These are phyloP conservation scores for Rhizoclosmatium globosum DNA, from an alignment of 192 early-diverging fungal genomes.

Conservation along the genomic window DNA sequence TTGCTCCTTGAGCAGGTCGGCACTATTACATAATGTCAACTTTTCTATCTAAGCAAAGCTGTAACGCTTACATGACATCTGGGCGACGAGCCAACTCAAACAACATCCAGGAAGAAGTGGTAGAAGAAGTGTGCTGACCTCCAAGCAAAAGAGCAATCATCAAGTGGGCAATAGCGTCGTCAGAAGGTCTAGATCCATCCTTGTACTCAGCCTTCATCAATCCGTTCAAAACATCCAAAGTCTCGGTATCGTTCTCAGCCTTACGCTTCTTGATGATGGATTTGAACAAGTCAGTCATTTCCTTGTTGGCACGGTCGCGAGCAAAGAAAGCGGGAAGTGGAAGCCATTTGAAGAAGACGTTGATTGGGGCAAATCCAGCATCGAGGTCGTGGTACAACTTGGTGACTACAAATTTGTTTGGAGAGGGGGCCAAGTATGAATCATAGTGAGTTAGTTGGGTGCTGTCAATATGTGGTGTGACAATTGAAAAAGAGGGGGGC, in stretches of 20 bases:
- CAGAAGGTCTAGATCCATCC: conserved; percentile 81
- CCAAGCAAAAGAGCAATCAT: conserved; percentile 98
- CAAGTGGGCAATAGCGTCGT: conserved; percentile 89
- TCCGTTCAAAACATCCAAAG: conserved; percentile 76
- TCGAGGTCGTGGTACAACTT: conserved; percentile 95
- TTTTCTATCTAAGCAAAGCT: too few species aligned
- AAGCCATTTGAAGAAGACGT: conserved; percentile 92
- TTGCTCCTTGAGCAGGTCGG: conserved; percentile 78
- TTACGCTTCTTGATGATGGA: conserved; percentile 84
- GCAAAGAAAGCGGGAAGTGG: conserved; percentile 87
- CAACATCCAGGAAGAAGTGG: conserved; percentile 91
- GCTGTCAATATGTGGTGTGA: too few species aligned
- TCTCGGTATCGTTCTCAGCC: conserved; percentile 47
- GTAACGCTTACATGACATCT: conserved; percentile 60
- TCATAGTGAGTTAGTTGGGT: too few species aligned
- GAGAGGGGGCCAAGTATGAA: not conserved
- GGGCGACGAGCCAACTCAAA: conserved; percentile 85
- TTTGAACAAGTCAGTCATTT: conserved; percentile 83
- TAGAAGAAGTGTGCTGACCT: conserved; percentile 96
- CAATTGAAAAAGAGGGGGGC: too few species aligned
- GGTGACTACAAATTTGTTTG: conserved; percentile 72
- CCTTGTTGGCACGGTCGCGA: conserved; percentile 84
- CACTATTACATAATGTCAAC: conserved; percentile 21
- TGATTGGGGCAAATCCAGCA: conserved; percentile 91
- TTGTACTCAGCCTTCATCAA: conserved; percentile 90